Evolutionary conservation across 257 asterid species (phyloP).

Genomic region (Solanum lignicaule): DNA sequence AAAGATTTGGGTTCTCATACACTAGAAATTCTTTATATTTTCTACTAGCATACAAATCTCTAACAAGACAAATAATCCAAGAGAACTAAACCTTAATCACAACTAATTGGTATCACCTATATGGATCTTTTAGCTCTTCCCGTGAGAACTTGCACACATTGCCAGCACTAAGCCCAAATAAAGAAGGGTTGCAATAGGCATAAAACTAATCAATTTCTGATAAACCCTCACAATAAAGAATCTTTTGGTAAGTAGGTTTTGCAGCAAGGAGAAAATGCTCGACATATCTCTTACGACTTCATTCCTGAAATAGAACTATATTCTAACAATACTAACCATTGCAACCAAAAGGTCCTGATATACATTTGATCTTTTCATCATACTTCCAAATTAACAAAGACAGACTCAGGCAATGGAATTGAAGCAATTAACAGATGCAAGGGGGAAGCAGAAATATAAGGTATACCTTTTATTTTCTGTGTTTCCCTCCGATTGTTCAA

Average conservation of each 20-base stretch:
- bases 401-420: background rate
- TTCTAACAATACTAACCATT: background rate
- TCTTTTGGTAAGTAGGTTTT: background rate
- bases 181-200: background rate
- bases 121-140: background rate
- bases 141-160: background rate
- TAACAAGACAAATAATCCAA: background rate
- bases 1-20: background rate
- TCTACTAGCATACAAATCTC: background rate
- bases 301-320: background rate
- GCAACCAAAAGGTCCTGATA: background rate
- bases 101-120: background rate
- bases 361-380: background rate
- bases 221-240: background rate
- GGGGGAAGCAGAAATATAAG: background rate
- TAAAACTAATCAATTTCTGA: background rate
- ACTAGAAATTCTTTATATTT: background rate
- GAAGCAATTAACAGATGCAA: background rate
- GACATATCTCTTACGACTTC: background rate
- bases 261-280: background rate
- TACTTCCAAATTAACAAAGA: background rate
- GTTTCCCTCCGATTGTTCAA: constrained; percentile 40
- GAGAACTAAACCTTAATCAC: background rate
- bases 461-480: constrained; percentile 47
- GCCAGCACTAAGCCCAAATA: background rate